Conservation (phyloP, 75 land plant species). For the Azolla pinnata region DNA sequence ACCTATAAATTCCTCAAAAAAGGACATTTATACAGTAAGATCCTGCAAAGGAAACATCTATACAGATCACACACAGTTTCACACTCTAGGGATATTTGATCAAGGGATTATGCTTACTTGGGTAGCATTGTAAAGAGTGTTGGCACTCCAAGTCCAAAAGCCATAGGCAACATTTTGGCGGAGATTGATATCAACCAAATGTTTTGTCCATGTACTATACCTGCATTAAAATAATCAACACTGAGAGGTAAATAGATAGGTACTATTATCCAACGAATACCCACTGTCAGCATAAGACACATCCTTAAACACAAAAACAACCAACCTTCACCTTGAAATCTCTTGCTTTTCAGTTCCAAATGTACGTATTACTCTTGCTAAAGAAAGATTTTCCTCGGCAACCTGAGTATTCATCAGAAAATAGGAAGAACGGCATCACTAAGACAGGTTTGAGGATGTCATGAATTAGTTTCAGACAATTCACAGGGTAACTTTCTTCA, state of each 20-base stretch:
- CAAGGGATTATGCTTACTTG: conserved; percentile 66
- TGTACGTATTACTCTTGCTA: conserved; percentile 66
- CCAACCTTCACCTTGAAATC: conserved; percentile 36
- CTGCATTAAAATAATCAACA: conserved; percentile 29
- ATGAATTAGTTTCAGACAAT: neutral
- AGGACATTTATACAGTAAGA: too few species aligned
- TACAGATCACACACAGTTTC: too few species aligned
- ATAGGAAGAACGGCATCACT: neutral
- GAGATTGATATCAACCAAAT: conserved; percentile 56
- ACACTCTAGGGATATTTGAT: too few species aligned
- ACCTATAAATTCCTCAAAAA: neutral
- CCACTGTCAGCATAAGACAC: too few species aligned
- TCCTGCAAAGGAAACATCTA: too few species aligned
- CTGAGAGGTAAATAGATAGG: too few species aligned
- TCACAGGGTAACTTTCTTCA: neutral
- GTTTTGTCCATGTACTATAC: conserved; percentile 58
- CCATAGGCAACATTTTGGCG: conserved; percentile 86
- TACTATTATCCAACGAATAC: too few species aligned
- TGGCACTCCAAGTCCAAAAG: conserved; percentile 72
- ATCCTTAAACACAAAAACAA: neutral
- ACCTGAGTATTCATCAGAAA: conserved; percentile 50
- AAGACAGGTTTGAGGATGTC: neutral
- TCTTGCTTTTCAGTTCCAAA: conserved; percentile 87
- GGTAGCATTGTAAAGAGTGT: conserved; percentile 65
- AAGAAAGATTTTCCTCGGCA: conserved; percentile 81